Percentiles rank a stretch among this genome's conserved stretches.
These are phyloP conservation scores for Fraxinus excelsior DNA, from an alignment of 257 asterid species.

Conservation along the genomic window DNA sequence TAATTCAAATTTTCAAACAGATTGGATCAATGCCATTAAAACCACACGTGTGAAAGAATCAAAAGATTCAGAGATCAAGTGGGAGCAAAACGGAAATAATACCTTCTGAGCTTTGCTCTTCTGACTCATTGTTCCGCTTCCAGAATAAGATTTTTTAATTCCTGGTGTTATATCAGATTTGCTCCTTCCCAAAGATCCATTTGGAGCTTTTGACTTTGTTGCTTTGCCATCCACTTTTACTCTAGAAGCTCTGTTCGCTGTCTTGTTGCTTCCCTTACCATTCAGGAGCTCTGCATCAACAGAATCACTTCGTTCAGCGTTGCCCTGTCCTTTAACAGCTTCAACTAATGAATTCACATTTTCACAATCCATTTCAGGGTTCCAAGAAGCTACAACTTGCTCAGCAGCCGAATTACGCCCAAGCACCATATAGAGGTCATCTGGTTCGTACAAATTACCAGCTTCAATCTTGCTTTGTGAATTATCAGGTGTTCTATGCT, in stretches of 20 bases:
- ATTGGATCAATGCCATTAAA: conserved; percentile 9
- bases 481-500: conserved; percentile 24
- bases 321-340: conserved; percentile 28
- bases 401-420: conserved; percentile 51
- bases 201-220: conserved; percentile 39
- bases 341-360: conserved; percentile 42
- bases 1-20: not conserved
- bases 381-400: conserved; percentile 42
- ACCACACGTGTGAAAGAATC: not conserved
- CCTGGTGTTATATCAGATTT: conserved; percentile 50
- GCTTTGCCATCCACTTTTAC: conserved; percentile 43
- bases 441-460: conserved; percentile 53
- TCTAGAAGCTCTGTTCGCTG: conserved; percentile 27
- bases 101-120: conserved; percentile 67
- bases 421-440: conserved; percentile 70
- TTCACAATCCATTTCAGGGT: conserved; percentile 49
- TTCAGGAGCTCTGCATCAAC: conserved; percentile 31
- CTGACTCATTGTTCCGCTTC: conserved; percentile 33
- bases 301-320: conserved; percentile 25
- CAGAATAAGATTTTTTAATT: conserved; percentile 43
- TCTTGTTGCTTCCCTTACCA: conserved; percentile 32
- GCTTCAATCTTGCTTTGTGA: conserved; percentile 31
- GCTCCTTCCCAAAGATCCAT: conserved; percentile 49
- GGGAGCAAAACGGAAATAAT: not conserved
- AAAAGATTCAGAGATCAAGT: not conserved